phyloP scores from a whole-genome alignment of 2,329 filamentous ascomycete species.

The Phialophora verrucosa region DNA sequence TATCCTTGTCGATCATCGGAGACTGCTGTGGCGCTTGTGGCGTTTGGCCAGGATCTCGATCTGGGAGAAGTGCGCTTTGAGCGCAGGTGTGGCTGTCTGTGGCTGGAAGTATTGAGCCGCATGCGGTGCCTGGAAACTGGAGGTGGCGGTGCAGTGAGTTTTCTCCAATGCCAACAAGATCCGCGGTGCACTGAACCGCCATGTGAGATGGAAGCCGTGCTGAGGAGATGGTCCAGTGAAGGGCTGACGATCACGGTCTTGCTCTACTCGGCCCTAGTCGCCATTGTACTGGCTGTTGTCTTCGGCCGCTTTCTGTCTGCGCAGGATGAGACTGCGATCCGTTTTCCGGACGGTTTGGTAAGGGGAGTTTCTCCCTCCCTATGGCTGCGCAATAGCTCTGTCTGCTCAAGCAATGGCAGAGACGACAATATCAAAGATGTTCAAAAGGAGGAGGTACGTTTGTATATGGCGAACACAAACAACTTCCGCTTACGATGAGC shows the following conservation, averaged over 20 bases:
- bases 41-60: conserved; percentile 17
- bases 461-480: neutral
- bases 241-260: neutral
- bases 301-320: neutral
- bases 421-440: neutral
- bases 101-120: conserved; percentile 17
- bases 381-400: conserved; percentile 1
- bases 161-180: neutral
- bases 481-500: conserved; percentile 1
- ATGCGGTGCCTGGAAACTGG: conserved; percentile 10
- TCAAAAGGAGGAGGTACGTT: conserved; percentile 15
- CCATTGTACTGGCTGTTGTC: conserved; percentile 9
- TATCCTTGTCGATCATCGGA: conserved; percentile 13
- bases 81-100: conserved; percentile 3
- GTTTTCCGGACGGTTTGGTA: conserved; percentile 10
- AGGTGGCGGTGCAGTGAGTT: conserved; percentile 20
- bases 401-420: neutral
- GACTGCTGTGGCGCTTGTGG: conserved; percentile 13
- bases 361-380: neutral
- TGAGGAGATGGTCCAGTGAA: neutral
- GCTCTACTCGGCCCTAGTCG: neutral
- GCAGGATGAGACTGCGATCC: conserved; percentile 24
- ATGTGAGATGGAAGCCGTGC: neutral
- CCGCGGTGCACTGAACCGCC: neutral
- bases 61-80: neutral